Percentiles rank a stretch among this genome's conserved stretches.
These are phyloP conservation scores for Rhizopogon sp. DNA, from an alignment of 768 basidiomycete genomes.

Conservation along the genomic window DNA sequence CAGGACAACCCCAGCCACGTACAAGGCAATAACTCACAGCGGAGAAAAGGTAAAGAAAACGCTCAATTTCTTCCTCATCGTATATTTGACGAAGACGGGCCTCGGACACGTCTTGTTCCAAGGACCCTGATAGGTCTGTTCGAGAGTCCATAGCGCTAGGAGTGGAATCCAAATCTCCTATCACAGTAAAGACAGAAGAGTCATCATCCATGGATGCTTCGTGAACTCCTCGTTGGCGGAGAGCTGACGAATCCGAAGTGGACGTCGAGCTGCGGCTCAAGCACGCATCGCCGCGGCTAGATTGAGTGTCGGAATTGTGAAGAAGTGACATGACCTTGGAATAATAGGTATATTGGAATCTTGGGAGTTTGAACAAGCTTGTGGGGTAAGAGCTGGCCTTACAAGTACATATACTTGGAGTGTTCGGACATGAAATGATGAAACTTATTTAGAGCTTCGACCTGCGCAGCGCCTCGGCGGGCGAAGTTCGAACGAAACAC, in stretches of 20 bases:
- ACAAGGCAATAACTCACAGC: conserved; percentile 34
- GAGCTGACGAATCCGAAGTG: not conserved
- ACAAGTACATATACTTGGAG: not conserved
- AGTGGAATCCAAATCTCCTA: not conserved
- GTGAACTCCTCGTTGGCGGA: not conserved
- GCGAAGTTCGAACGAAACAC: no score
- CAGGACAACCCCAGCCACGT: not conserved
- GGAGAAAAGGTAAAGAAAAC: conserved; percentile 58
- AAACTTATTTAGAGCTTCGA: no score
- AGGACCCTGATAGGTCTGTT: not conserved
- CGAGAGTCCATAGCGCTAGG: not conserved
- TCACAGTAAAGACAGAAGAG: not conserved
- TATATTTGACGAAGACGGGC: conserved; percentile 51
- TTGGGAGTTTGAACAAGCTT: not conserved
- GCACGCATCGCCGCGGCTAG: not conserved
- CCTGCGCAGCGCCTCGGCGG: no score
- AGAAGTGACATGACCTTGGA: not conserved
- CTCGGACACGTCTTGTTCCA: conserved; percentile 39
- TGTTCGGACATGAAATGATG: not conserved
- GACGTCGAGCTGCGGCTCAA: not conserved
- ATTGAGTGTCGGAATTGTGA: not conserved
- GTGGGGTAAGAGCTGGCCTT: not conserved
- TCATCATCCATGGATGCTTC: not conserved
- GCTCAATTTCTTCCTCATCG: conserved; percentile 59
- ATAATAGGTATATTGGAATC: not conserved